Conservation (phyloP, 2,329 filamentous ascomycete genomes). For the Aspergillus sp. region DNA sequence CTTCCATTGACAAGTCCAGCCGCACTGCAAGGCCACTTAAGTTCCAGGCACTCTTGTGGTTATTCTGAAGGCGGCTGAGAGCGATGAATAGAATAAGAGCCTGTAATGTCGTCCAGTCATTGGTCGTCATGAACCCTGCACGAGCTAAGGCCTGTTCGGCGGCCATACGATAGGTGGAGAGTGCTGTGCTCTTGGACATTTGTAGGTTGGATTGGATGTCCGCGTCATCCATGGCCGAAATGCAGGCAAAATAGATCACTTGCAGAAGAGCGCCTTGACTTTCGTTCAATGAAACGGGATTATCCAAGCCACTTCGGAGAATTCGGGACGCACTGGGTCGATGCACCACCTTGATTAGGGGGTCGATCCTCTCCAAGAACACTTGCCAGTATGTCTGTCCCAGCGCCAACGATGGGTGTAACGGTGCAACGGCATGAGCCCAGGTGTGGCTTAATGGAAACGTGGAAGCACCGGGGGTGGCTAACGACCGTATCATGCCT, state of each 20-base stretch:
- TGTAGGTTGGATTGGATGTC: constrained; percentile 33
- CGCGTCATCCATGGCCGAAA: constrained; percentile 47
- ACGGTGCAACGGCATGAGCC: neutral
- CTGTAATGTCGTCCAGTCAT: constrained; percentile 57
- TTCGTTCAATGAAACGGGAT: constrained; percentile 47
- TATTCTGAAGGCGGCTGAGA: constrained; percentile 28
- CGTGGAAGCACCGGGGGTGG: neutral
- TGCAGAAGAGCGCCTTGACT: constrained; percentile 57
- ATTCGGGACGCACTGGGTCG: constrained; percentile 51
- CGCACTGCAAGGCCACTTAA: constrained; percentile 34
- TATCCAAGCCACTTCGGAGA: constrained; percentile 46
- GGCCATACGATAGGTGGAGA: constrained; percentile 57
- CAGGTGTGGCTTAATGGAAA: constrained; percentile 5
- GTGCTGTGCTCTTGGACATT: constrained; percentile 35
- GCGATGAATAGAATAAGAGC: constrained; percentile 60
- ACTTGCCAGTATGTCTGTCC: constrained; percentile 21
- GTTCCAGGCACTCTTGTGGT: constrained; percentile 25
- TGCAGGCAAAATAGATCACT: constrained; percentile 57
- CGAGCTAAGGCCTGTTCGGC: constrained; percentile 59
- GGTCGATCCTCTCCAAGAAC: constrained; percentile 46
- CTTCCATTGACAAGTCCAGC: constrained; percentile 36
- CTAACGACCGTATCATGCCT: neutral
- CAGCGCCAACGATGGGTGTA: constrained; percentile 9
- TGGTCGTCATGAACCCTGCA: constrained; percentile 58
- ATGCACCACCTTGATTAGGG: constrained; percentile 57